These are phyloP conservation scores for Thielaviopsis musarum DNA, from an alignment of 2,329 filamentous ascomycete species.

Conservation along the genomic window DNA sequence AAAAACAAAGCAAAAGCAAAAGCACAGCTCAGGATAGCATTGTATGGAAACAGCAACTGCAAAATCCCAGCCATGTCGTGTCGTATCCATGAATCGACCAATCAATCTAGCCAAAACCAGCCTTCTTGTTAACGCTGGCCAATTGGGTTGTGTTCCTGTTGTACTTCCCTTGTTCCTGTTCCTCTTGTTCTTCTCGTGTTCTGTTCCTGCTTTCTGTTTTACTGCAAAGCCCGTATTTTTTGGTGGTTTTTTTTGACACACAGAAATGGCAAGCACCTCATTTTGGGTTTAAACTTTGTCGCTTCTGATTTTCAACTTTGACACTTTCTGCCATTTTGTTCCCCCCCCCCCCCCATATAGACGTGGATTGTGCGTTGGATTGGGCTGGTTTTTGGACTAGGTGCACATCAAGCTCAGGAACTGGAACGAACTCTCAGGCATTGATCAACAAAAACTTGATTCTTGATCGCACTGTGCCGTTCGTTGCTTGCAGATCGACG, in stretches of 20 bases:
- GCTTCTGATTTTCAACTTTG: background rate
- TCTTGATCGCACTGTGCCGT: background rate
- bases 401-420: background rate
- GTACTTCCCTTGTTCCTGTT: background rate
- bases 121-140: background rate
- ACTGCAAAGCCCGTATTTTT: background rate
- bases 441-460: background rate
- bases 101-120: background rate
- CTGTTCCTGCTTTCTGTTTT: background rate
- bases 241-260: background rate
- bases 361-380: background rate
- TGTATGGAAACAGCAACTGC: background rate
- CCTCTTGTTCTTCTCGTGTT: too few relatives aligned
- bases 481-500: background rate
- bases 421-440: background rate
- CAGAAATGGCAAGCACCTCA: background rate
- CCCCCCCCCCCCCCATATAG: background rate
- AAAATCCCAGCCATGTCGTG: background rate
- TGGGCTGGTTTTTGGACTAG: background rate
- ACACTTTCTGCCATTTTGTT: background rate
- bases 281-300: background rate
- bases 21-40: background rate
- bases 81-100: background rate
- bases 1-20: background rate
- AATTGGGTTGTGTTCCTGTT: background rate